A percentile compares a stretch with the other conserved stretches of the same genome.
These are phyloP conservation scores for Thelephora terrestris DNA, from an alignment of 1,284 basidiomycete genomes.

Conservation along the genomic window DNA sequence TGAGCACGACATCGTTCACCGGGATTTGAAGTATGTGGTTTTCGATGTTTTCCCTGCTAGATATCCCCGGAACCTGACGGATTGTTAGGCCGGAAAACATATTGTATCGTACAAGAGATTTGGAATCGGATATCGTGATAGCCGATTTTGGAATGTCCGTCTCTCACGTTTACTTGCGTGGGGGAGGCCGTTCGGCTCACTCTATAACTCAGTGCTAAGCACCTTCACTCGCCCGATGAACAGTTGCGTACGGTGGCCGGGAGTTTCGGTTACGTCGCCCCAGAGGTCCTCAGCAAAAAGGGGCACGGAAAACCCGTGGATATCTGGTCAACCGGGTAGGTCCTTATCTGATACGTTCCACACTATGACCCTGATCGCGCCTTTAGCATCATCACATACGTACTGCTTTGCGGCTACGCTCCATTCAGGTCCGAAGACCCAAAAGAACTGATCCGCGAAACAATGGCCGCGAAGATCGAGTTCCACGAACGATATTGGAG, in stretches of 20 bases:
- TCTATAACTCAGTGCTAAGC: slow-evolving; percentile 59
- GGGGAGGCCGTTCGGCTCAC: not conserved
- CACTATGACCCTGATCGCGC: slow-evolving; percentile 1
- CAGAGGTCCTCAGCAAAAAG: slow-evolving; percentile 77
- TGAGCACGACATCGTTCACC: slow-evolving; percentile 82
- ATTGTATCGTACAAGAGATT: slow-evolving; percentile 69
- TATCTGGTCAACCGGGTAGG: slow-evolving; percentile 85
- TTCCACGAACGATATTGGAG: slow-evolving; percentile 95
- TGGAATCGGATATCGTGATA: slow-evolving; percentile 77
- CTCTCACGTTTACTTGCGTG: not conserved
- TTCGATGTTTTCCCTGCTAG: not conserved
- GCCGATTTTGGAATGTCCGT: slow-evolving; percentile 94
- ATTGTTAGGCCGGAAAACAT: slow-evolving; percentile 83
- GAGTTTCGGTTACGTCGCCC: slow-evolving; percentile 90
- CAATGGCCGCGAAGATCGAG: slow-evolving; percentile 72
- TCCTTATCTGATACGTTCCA: slow-evolving; percentile 7
- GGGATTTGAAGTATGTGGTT: slow-evolving; percentile 69
- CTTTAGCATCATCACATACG: slow-evolving; percentile 83
- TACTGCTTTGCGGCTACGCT: slow-evolving; percentile 84
- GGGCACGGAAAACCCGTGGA: slow-evolving; percentile 92
- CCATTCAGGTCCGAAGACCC: slow-evolving; percentile 86
- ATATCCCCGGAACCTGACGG: slow-evolving; percentile 1
- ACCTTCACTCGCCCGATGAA: slow-evolving; percentile 70
- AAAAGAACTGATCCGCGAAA: slow-evolving; percentile 71
- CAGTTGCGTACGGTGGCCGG: slow-evolving; percentile 79